Conservation (phyloP, 805 yeast genomes). For the Saccharomycopsis sp. region DNA sequence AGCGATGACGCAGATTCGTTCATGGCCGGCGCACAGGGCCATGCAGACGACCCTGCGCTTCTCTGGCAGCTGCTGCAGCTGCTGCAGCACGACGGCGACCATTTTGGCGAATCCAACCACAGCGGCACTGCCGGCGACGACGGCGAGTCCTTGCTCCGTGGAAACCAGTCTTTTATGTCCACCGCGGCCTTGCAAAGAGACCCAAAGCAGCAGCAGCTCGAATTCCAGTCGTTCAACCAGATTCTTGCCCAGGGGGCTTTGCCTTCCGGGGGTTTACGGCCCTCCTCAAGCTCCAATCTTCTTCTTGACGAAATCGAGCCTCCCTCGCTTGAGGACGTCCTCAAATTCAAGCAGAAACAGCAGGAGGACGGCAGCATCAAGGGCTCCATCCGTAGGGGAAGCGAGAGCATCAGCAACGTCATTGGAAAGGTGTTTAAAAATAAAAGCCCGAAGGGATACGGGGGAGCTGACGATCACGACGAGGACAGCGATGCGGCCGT, state of each 20-base stretch:
- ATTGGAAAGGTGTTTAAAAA: constrained; percentile 28
- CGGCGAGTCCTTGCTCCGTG: constrained; percentile 14
- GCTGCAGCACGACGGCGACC: background rate
- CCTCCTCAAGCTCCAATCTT: constrained; percentile 27
- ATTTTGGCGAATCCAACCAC: background rate
- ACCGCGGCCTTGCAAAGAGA: constrained; percentile 19
- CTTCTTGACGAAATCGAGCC: constrained; percentile 28
- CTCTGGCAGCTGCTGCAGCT: background rate
- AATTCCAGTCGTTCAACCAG: background rate
- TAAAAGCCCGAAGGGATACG: constrained; percentile 8
- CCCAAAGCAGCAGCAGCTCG: constrained; percentile 3
- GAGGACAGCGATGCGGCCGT: constrained; percentile 17
- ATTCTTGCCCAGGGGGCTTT: background rate
- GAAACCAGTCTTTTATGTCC: constrained; percentile 11
- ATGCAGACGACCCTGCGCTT: background rate
- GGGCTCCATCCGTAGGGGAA: constrained; percentile 37
- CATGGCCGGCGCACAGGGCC: background rate
- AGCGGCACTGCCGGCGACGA: background rate
- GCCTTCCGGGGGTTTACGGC: background rate
- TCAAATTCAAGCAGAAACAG: constrained; percentile 29
- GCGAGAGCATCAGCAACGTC: constrained; percentile 35
- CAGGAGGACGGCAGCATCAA: constrained; percentile 27
- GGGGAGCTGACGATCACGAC: constrained; percentile 4
- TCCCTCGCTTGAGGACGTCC: constrained; percentile 33
- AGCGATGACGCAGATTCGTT: constrained; percentile 7